Base-by-base conservation (phyloP, 176 grass and related monocot genomes). In the Otatea glauca region DNA sequence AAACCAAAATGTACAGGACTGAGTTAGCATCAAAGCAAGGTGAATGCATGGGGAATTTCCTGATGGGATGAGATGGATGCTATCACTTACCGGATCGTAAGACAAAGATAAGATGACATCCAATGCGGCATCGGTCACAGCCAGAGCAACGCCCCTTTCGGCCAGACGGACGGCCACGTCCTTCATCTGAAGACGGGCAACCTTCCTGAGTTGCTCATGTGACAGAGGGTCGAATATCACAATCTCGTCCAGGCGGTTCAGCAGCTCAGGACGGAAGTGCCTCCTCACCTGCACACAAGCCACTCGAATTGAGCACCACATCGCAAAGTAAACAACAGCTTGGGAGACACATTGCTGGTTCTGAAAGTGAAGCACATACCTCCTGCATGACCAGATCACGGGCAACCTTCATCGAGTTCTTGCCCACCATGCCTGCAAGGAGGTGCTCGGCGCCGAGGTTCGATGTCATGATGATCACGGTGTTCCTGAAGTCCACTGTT, bases 401-500 rank as follows among this genome's bases (percentile, higher is more conserved):
- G 0, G 94, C 90, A 50, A 92, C 81, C 63, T 97, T 89, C 92
- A 97, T 91, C 15, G 94, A 91, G 56, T 89, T 89, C 74, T 97
- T 83, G 18, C 87, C 85, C 1, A 93, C 86, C 96, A 98, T 98
- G 41, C 91, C 96, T 18, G 89, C 93, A 45, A 98, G 92, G 18
- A 98, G 92, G 80, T 95, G 91, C 80, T 98, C 91, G 18, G 96
- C 96, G 23, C 96, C 96, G n/a, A 98, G 91, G 87, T 98, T 98
- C 11, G 96, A 98, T 0, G 96, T 98, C 96, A 98, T 93, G 83
- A 98, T 95, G 65, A 98, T 95, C 21, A 98, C 96, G 0, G 96
- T 92, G 89, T 98, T 98, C 59, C 89, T 87, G 86, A 95, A 98
- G 82, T 98, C 96, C 48, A 98, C 96, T 0, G 89, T 98, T 54